phyloP scores from a whole-genome alignment of 2,329 filamentous ascomycete genomes.

The Simplicillium sp. region DNA sequence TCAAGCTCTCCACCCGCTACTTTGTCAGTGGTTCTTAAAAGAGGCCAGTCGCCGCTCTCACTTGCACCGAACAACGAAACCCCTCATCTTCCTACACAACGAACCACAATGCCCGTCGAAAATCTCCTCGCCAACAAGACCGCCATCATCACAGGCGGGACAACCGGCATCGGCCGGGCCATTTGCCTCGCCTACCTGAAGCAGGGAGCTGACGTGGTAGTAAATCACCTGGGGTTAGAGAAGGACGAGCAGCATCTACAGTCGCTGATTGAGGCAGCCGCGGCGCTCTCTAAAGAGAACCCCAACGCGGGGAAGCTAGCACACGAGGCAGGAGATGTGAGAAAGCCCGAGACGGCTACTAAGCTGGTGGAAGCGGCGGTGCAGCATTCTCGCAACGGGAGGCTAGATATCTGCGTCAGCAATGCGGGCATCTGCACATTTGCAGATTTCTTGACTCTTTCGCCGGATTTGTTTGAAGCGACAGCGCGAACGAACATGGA shows the following conservation, averaged over 20 bases:
- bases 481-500: conserved; percentile 76
- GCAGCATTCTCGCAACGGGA: conserved; percentile 40
- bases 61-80: too few relatives aligned
- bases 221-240: conserved; percentile 65
- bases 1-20: too few relatives aligned
- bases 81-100: too few relatives aligned
- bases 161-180: conserved; percentile 78
- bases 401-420: conserved; percentile 71
- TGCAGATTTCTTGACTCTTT: conserved; percentile 71
- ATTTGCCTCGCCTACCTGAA: conserved; percentile 71
- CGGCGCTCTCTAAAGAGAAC: conserved; percentile 31
- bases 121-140: conserved; percentile 62
- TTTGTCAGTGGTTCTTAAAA: too few relatives aligned
- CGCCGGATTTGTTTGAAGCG: conserved; percentile 57
- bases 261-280: conserved; percentile 42
- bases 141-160: conserved; percentile 78
- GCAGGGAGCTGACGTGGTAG: conserved; percentile 68
- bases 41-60: too few relatives aligned
- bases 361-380: conserved; percentile 60
- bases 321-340: conserved; percentile 68
- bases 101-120: conserved; percentile 30
- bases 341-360: conserved; percentile 60
- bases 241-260: conserved; percentile 41
- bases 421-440: conserved; percentile 89
- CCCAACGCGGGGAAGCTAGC: conserved; percentile 47